phyloP scores from a whole-genome alignment of 2,329 filamentous ascomycete genomes.

The Fusarium scirpi region DNA sequence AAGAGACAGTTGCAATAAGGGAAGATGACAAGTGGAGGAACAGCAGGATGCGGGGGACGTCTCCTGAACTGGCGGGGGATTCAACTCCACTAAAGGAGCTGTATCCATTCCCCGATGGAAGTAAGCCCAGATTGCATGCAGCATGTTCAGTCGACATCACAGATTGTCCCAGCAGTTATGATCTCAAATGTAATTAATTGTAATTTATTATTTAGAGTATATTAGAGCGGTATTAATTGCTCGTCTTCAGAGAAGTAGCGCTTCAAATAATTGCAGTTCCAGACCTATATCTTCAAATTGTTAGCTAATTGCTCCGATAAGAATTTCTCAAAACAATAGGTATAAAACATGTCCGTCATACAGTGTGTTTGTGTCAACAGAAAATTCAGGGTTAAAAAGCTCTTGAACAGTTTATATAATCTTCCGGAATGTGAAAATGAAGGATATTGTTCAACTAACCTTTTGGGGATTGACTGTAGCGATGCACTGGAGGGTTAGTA shows the following conservation, averaged over 20 bases:
- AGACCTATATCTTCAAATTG: constrained; percentile 34
- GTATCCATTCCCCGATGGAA: background rate
- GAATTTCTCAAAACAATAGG: constrained; percentile 38
- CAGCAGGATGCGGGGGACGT: background rate
- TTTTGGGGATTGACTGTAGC: constrained; percentile 39
- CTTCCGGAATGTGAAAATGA: constrained; percentile 54
- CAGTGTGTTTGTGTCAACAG: constrained; percentile 68
- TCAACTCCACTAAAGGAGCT: background rate
- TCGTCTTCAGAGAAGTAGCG: too few relatives aligned
- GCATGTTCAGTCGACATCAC: background rate
- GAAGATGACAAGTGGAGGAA: constrained; percentile 3
- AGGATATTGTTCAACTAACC: constrained; percentile 57
- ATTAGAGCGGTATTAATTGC: background rate
- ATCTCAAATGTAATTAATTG: too few relatives aligned
- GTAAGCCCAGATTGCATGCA: background rate
- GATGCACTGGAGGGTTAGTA: background rate
- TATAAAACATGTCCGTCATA: constrained; percentile 62
- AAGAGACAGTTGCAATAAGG: background rate
- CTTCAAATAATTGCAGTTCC: background rate
- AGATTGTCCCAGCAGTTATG: too few relatives aligned
- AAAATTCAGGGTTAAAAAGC: constrained; percentile 76
- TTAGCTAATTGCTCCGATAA: constrained; percentile 56
- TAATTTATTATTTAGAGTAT: background rate
- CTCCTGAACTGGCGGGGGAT: background rate
- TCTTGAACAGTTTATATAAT: constrained; percentile 68